Evolutionary conservation across 2,329 filamentous ascomycete genomes (phyloP).

Genomic region (Fusarium pseudonygamai): DNA sequence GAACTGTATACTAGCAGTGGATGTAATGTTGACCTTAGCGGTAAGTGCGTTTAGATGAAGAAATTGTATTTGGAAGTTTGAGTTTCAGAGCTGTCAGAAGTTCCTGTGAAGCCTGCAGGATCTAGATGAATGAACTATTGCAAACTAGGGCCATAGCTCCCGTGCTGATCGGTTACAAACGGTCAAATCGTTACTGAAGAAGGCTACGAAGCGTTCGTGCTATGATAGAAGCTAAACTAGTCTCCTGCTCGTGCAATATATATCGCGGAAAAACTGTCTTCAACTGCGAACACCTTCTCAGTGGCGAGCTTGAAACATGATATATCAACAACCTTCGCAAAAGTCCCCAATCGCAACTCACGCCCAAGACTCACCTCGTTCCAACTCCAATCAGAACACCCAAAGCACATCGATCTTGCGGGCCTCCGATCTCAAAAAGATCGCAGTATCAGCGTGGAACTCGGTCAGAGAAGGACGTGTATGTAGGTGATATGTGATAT

Average conservation of each 20-base stretch:
- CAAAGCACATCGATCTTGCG: not conserved
- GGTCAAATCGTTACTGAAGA: not conserved
- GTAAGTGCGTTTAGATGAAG: conserved; percentile 4
- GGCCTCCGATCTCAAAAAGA: conserved; percentile 4
- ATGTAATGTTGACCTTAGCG: conserved; percentile 36
- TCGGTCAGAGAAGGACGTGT: not conserved
- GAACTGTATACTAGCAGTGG: conserved; percentile 33
- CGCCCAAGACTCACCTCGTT: not conserved
- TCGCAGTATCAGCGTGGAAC: conserved; percentile 9
- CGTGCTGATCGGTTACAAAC: not conserved
- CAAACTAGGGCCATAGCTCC: not conserved
- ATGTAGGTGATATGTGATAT: conserved; percentile 26
- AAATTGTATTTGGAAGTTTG: conserved; percentile 17
- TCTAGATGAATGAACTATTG: not conserved
- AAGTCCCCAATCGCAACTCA: not conserved
- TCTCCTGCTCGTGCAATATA: not conserved
- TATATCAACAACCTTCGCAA: not conserved
- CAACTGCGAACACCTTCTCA: not conserved
- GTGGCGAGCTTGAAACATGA: not conserved
- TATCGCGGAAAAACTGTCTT: not conserved
- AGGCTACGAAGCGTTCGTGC: not conserved
- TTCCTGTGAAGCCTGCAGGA: not conserved
- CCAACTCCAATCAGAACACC: not conserved
- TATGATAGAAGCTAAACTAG: not conserved
- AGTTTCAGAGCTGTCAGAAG: conserved; percentile 1